Evolutionary conservation across 441 rosid species (phyloP).

Genomic region (Gossypium davidsonii): DNA sequence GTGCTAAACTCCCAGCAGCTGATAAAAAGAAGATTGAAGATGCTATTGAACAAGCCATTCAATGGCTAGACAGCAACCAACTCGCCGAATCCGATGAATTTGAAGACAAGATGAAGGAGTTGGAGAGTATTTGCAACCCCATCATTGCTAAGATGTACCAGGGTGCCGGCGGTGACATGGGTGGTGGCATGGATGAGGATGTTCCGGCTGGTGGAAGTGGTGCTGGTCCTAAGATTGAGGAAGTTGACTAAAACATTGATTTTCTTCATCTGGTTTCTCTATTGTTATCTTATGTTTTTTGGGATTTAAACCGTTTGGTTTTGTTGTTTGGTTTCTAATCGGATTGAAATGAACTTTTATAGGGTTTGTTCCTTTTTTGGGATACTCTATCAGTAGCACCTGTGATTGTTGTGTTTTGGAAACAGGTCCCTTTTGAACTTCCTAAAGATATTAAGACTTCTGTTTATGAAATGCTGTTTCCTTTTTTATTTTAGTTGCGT

Average conservation of each 20-base stretch:
- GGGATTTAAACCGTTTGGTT: background rate
- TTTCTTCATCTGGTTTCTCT: background rate
- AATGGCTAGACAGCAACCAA: slow-evolving; percentile 51
- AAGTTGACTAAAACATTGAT: slow-evolving; percentile 26
- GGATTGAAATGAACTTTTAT: too few relatives aligned
- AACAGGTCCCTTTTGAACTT: too few relatives aligned
- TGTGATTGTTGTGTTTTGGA: too few relatives aligned
- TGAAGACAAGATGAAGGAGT: slow-evolving; percentile 58
- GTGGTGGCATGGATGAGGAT: slow-evolving; percentile 42
- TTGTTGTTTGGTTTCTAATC: background rate
- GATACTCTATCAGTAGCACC: too few relatives aligned
- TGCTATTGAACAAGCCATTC: slow-evolving; percentile 40
- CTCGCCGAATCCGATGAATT: slow-evolving; percentile 54
- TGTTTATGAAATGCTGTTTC: too few relatives aligned
- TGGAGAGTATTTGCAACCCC: slow-evolving; percentile 60
- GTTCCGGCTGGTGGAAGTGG: slow-evolving; percentile 37
- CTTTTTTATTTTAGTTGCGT: too few relatives aligned
- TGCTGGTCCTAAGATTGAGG: slow-evolving; percentile 53
- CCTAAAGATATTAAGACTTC: too few relatives aligned
- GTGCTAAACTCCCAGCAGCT: slow-evolving; percentile 31
- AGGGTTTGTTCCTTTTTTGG: too few relatives aligned
- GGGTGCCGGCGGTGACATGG: slow-evolving; percentile 42
- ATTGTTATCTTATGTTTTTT: background rate
- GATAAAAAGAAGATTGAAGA: slow-evolving; percentile 59
- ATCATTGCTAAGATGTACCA: slow-evolving; percentile 61